Evolutionary conservation across 345 rosid species (phyloP).

Genomic region (Lepidium didymum): DNA sequence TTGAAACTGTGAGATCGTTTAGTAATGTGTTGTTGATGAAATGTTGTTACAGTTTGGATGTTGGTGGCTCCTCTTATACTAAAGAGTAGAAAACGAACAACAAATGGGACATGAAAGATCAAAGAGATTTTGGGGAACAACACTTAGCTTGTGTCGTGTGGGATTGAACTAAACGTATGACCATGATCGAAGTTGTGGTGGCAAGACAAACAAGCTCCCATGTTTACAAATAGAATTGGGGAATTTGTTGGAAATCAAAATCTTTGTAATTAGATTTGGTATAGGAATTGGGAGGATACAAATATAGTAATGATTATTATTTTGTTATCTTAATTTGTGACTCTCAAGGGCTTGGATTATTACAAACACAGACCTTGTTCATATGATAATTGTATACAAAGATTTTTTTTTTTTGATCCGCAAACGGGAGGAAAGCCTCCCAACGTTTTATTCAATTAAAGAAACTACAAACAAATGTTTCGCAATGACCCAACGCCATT

Average conservation of each 20-base stretch:
- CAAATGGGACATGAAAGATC: conserved; percentile 26
- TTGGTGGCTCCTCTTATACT: conserved; percentile 63
- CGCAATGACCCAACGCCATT: too few relatives aligned
- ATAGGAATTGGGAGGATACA: conserved; percentile 21
- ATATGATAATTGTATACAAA: not conserved
- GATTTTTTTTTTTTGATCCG: too few relatives aligned
- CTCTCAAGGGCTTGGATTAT: not conserved
- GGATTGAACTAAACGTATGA: conserved; percentile 1
- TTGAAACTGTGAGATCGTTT: not conserved
- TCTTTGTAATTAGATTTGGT: conserved; percentile 27
- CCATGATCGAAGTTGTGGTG: not conserved
- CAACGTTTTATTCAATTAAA: too few relatives aligned
- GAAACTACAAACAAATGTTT: too few relatives aligned
- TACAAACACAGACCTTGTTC: not conserved
- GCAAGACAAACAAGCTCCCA: not conserved
- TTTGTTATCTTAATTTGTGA: not conserved
- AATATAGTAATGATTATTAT: conserved; percentile 1
- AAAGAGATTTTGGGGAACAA: conserved; percentile 3
- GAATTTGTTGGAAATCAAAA: not conserved
- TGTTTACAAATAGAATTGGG: not conserved
- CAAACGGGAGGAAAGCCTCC: too few relatives aligned
- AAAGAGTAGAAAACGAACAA: conserved; percentile 41
- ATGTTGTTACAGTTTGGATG: conserved; percentile 77
- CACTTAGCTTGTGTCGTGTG: not conserved
- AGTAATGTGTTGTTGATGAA: conserved; percentile 3